A percentile compares a stretch with the other conserved stretches of the same genome.
Evolutionary conservation across 169 alveolate species (phyloP).

Genomic region (Blepharisma undulans): DNA sequence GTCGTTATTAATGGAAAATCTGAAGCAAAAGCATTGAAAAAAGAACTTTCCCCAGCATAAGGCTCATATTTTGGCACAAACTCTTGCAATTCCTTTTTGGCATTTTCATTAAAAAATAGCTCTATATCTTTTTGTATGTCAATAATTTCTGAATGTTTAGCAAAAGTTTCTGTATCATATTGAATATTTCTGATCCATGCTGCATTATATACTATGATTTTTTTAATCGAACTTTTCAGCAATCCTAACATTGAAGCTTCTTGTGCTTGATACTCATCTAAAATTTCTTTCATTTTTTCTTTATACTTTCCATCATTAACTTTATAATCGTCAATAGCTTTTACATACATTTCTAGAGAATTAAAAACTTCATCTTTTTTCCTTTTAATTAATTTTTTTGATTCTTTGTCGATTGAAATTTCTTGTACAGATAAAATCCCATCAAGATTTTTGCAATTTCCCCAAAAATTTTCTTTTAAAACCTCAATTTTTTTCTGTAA

Average conservation of each 20-base stretch:
- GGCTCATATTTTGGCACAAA: neutral
- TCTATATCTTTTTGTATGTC: neutral
- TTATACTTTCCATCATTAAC: neutral
- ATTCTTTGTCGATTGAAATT: neutral
- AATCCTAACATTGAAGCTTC: constrained; percentile 16
- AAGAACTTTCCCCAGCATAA: neutral
- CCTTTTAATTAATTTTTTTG: neutral
- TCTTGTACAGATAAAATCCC: neutral
- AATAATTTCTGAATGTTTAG: neutral
- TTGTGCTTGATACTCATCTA: neutral
- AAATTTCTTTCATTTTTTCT: neutral
- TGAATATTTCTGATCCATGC: constrained; percentile 30
- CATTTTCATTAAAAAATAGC: neutral
- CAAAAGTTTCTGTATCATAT: constrained; percentile 20
- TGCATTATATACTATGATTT: constrained; percentile 36
- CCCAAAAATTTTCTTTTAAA: neutral
- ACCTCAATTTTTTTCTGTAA: neutral
- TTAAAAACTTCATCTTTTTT: neutral
- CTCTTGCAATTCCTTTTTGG: neutral
- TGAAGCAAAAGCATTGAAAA: neutral
- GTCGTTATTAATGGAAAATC: neutral
- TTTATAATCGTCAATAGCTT: neutral
- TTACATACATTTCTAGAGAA: neutral
- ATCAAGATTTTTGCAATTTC: neutral
- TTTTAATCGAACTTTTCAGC: constrained; percentile 11